These are phyloP conservation scores for Lolium perenne DNA, from an alignment of 176 grass and related monocot species.

Conservation along the genomic window DNA sequence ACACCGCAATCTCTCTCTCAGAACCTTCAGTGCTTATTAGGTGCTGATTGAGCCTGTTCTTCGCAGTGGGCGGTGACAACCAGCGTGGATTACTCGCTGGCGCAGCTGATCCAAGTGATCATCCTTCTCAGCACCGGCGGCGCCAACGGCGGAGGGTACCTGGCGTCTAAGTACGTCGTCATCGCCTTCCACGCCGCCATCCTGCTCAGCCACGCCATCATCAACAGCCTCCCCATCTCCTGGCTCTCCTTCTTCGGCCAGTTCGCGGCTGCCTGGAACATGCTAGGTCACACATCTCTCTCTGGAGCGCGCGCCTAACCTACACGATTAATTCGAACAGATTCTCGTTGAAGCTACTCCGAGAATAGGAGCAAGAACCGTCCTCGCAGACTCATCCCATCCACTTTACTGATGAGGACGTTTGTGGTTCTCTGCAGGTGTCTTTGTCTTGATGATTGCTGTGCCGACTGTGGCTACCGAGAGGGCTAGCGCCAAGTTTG, in stretches of 20 bases:
- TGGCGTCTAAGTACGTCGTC: constrained; percentile 86
- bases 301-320: not conserved
- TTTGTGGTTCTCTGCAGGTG: constrained; percentile 47
- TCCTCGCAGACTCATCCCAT: not conserved
- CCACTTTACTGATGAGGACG: not conserved
- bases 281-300: constrained; percentile 60
- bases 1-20: not conserved
- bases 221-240: constrained; percentile 87
- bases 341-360: not conserved
- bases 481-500: constrained; percentile 77
- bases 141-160: constrained; percentile 79
- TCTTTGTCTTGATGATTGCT: constrained; percentile 80
- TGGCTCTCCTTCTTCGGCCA: constrained; percentile 89
- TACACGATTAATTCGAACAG: constrained; percentile 2
- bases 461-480: constrained; percentile 80
- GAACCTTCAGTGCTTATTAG: not conserved
- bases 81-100: constrained; percentile 89
- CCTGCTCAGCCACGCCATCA: constrained; percentile 77
- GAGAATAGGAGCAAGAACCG: not conserved
- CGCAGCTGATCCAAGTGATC: constrained; percentile 91
- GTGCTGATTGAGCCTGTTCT: constrained; percentile 30
- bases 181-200: constrained; percentile 82
- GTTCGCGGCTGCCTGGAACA: constrained; percentile 86
- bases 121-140: constrained; percentile 84
- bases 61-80: constrained; percentile 96